Percentiles rank a stretch among this genome's conserved stretches.
Conservation (phyloP, 495 filamentous ascomycete genomes). For the Talaromyces borbonicus region DNA sequence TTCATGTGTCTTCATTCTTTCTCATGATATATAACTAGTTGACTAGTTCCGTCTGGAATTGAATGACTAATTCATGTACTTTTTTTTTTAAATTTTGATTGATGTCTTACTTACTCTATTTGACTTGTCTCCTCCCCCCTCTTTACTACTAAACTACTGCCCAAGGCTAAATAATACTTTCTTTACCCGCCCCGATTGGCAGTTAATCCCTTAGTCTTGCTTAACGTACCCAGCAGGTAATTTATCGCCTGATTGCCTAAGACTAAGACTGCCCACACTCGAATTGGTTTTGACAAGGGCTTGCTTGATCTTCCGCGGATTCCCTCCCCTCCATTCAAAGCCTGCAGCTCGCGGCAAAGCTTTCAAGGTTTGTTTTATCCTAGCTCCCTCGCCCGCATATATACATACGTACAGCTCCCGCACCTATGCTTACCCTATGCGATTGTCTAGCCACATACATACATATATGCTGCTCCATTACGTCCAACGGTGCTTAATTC, state of each 20-base stretch:
- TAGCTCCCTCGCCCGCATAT: conserved; percentile 7
- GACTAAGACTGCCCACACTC: background rate
- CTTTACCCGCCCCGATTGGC: conserved; percentile 2
- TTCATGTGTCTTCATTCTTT: background rate
- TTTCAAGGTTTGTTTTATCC: conserved; percentile 1
- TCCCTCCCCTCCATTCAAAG: background rate
- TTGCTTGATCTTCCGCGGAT: background rate
- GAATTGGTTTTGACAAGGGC: background rate
- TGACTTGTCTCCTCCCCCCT: background rate
- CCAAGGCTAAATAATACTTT: conserved; percentile 4
- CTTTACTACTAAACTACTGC: background rate
- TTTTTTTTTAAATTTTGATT: too few species aligned
- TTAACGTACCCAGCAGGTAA: background rate
- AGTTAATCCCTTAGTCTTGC: background rate
- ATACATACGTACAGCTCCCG: background rate
- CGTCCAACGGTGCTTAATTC: background rate
- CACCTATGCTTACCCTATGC: background rate
- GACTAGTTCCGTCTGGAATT: too few species aligned
- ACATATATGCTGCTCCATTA: background rate
- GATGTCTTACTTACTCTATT: background rate
- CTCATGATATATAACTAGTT: background rate
- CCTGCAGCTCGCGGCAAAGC: conserved; percentile 8
- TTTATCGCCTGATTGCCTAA: conserved; percentile 4
- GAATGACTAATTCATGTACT: conserved; percentile 1
- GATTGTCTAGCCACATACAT: background rate